These are phyloP conservation scores for Dactylellina drechsleri DNA, from an alignment of 2,329 filamentous ascomycete genomes.

Conservation along the genomic window DNA sequence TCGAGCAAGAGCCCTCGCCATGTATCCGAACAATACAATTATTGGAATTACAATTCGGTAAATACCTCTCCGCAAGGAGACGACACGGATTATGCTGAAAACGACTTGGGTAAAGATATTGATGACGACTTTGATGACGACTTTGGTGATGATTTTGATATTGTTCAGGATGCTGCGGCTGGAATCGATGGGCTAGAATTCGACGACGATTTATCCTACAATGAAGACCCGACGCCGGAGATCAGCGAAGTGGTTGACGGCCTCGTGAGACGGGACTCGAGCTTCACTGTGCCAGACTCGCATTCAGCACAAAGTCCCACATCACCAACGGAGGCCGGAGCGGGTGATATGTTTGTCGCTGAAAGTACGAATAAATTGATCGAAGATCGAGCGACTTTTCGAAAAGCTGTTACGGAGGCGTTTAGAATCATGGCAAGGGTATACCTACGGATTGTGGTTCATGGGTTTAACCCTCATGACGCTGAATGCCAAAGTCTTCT, in stretches of 20 bases:
- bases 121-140: constrained; percentile 30
- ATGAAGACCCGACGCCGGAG: constrained; percentile 42
- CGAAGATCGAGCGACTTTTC: constrained; percentile 43
- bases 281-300: constrained; percentile 11
- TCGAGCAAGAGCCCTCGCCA: constrained; percentile 28
- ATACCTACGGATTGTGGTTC: constrained; percentile 44
- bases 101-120: constrained; percentile 41
- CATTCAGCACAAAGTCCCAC: constrained; percentile 4
- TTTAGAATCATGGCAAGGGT: constrained; percentile 50
- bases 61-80: constrained; percentile 35
- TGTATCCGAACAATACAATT: constrained; percentile 20
- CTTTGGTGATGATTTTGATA: constrained; percentile 29
- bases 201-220: constrained; percentile 33
- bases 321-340: constrained; percentile 24
- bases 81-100: constrained; percentile 26
- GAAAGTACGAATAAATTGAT: constrained; percentile 48
- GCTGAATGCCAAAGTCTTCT: constrained; percentile 23
- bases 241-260: constrained; percentile 43
- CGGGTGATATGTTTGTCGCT: constrained; percentile 32
- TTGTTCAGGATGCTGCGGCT: too few species aligned
- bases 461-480: constrained; percentile 45
- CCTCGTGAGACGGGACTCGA: constrained; percentile 43
- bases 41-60: constrained; percentile 37
- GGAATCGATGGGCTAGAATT: constrained; percentile 1
- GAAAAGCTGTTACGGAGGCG: constrained; percentile 48